These are phyloP conservation scores for Mortierella sp. DNA, from an alignment of 371 early-diverging fungal species.

Conservation along the genomic window DNA sequence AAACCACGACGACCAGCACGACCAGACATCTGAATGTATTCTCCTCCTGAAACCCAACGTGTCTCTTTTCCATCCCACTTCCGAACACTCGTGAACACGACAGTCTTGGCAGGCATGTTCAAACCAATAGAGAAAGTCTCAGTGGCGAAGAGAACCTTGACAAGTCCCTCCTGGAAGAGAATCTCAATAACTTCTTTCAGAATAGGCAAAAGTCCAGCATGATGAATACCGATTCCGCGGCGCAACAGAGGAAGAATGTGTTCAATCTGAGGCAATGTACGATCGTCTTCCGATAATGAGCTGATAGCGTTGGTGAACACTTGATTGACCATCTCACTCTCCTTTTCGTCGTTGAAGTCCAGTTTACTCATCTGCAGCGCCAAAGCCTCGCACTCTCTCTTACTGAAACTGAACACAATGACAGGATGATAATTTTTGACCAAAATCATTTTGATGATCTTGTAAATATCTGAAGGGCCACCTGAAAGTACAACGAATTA, in stretches of 20 bases:
- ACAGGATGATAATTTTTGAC: conserved; percentile 96
- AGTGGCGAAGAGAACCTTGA: conserved; percentile 99
- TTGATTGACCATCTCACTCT: conserved; percentile 89
- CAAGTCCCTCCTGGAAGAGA: conserved; percentile 98
- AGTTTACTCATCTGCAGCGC: conserved; percentile 94
- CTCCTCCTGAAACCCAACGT: conserved; percentile 96
- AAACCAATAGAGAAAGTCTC: conserved; percentile 99
- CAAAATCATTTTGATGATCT: conserved; percentile 96
- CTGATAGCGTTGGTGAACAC: conserved; percentile 97
- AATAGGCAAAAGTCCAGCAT: conserved; percentile 99
- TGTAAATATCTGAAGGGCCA: conserved; percentile 86
- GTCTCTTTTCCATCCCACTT: conserved; percentile 97
- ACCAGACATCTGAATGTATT: conserved; percentile 99
- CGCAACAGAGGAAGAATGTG: conserved; percentile 94
- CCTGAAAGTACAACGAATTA: conserved; percentile 11
- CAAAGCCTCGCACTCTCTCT: conserved; percentile 96
- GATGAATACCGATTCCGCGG: conserved; percentile 99
- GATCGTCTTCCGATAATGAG: conserved; percentile 94
- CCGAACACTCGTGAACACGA: conserved; percentile 97
- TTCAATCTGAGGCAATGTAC: conserved; percentile 94
- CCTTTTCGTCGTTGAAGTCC: conserved; percentile 93
- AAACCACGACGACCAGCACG: conserved; percentile 98
- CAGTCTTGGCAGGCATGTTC: conserved; percentile 99
- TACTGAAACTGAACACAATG: conserved; percentile 99
- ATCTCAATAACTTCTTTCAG: conserved; percentile 99